Conservation (phyloP, 495 filamentous ascomycete species). For the Talaromyces nanjingensis region DNA sequence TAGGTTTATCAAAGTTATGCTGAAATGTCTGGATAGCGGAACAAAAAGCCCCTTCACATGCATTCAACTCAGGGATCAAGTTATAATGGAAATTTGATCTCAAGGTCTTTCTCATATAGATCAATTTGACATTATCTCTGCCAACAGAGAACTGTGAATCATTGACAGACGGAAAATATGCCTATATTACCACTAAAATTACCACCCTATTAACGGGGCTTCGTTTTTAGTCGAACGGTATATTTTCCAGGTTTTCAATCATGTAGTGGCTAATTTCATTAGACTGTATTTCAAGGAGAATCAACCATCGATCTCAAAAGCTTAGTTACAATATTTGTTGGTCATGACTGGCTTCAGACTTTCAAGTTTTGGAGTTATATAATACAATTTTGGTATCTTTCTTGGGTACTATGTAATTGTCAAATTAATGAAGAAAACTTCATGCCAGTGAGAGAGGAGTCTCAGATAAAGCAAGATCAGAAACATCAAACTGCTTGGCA, state of each 20-base stretch:
- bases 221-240: too few relatives aligned
- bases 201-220: too few relatives aligned
- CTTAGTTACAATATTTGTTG: background rate
- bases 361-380: background rate
- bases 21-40: too few relatives aligned
- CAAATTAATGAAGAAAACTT: background rate
- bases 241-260: too few relatives aligned
- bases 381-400: background rate
- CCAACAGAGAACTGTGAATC: background rate
- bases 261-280: background rate
- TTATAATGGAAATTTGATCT: background rate
- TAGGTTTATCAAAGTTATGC: too few relatives aligned
- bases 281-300: background rate
- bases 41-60: background rate
- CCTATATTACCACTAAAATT: too few relatives aligned
- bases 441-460: constrained; percentile 1
- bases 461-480: constrained; percentile 9
- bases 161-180: too few relatives aligned
- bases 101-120: background rate
- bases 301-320: background rate
- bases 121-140: background rate
- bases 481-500: constrained; percentile 12
- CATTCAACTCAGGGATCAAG: background rate
- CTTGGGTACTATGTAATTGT: background rate
- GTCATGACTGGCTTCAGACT: background rate